Conservation (phyloP, 2,329 filamentous ascomycete species). For the Mollisia scopiformis region DNA sequence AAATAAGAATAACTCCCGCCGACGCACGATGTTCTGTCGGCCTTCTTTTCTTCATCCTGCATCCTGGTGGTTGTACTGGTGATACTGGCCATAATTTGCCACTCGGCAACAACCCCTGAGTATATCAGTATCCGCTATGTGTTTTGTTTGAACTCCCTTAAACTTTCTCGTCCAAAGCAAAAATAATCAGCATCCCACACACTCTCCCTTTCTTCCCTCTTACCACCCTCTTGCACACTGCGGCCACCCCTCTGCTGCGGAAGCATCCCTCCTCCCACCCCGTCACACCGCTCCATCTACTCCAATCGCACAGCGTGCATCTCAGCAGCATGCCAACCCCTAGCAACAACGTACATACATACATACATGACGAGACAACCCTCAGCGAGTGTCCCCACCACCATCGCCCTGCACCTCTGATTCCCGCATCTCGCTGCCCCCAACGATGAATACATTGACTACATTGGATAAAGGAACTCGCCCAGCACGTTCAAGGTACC, state of each 20-base stretch:
- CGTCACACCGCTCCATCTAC: conserved; percentile 22
- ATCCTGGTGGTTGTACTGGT: neutral
- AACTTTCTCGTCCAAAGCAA: conserved; percentile 2
- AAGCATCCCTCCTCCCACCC: conserved; percentile 10
- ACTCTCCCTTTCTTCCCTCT: too few species aligned
- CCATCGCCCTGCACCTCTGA: conserved; percentile 16
- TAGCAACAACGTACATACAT: neutral
- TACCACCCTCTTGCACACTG: too few species aligned
- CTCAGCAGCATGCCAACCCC: neutral
- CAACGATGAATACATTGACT: conserved; percentile 1
- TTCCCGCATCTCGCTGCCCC: conserved; percentile 14
- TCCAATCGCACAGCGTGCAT: conserved; percentile 17
- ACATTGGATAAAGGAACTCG: conserved; percentile 14
- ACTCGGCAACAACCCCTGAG: conserved; percentile 9
- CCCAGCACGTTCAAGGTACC: conserved; percentile 21
- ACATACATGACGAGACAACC: conserved; percentile 4
- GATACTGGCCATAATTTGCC: conserved; percentile 12
- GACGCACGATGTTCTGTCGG: neutral
- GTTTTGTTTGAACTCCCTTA: conserved; percentile 20
- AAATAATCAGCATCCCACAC: conserved; percentile 11
- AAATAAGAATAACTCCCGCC: conserved; percentile 6
- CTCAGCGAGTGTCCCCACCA: conserved; percentile 2
- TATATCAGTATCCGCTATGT: conserved; percentile 22
- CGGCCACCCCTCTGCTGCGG: conserved; percentile 8
- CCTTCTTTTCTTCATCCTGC: conserved; percentile 1